Percentiles rank a stretch among this genome's conserved stretches.
Conservation (phyloP, 129 eudicot genomes). For the Heracleum sosnowskyi region DNA sequence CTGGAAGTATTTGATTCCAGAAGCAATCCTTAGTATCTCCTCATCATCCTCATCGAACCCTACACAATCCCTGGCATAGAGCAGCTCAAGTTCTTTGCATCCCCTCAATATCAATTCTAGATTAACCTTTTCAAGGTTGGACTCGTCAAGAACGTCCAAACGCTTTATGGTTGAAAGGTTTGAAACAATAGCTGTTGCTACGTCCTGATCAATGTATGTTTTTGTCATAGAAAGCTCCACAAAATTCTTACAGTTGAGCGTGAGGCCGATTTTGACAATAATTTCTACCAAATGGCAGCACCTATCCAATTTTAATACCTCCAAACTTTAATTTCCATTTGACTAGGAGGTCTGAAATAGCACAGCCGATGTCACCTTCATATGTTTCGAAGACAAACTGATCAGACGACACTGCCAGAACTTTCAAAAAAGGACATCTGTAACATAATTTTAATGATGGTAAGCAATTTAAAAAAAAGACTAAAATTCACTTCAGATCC, state of each 20-base stretch:
- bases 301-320: background rate
- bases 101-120: background rate
- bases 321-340: conserved; percentile 1
- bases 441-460: background rate
- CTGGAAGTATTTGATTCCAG: background rate
- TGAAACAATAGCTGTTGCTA: background rate
- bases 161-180: background rate
- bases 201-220: background rate
- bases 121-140: background rate
- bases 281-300: background rate
- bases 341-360: background rate
- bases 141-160: background rate
- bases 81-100: background rate
- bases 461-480: too few species aligned
- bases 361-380: background rate
- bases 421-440: background rate
- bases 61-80: background rate
- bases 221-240: background rate
- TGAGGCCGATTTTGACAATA: background rate
- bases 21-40: conserved; percentile 5
- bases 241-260: background rate
- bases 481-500: too few species aligned
- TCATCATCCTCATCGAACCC: background rate
- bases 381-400: too few species aligned
- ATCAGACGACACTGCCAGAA: background rate